These are phyloP conservation scores for Oidium heveae DNA, from an alignment of 2,329 filamentous ascomycete species.

Conservation along the genomic window DNA sequence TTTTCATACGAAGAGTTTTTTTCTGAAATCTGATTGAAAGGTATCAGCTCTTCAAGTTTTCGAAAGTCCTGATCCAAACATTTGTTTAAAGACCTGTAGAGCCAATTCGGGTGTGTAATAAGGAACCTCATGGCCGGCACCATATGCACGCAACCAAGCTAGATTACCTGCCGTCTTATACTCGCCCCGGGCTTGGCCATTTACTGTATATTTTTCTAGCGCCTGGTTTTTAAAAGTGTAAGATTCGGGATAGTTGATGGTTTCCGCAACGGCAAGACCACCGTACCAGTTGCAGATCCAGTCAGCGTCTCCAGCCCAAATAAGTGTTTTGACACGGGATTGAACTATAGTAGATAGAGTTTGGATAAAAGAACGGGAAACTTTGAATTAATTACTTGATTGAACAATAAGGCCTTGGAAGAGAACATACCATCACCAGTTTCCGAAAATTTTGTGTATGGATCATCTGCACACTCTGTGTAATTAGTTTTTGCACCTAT, in stretches of 20 bases:
- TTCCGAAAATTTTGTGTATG: conserved; percentile 16
- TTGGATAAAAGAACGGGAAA: conserved; percentile 20
- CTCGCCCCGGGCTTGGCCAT: conserved; percentile 21
- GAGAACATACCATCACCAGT: conserved; percentile 18
- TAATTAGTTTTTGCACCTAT: conserved; percentile 22
- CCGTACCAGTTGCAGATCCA: conserved; percentile 31
- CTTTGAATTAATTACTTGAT: conserved; percentile 5
- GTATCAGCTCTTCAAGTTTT: too few species aligned
- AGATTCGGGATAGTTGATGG: conserved; percentile 19
- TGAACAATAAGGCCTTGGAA: conserved; percentile 2
- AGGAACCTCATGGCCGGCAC: conserved; percentile 18
- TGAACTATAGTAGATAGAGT: conserved; percentile 21
- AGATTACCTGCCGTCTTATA: conserved; percentile 26
- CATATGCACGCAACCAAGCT: conserved; percentile 23
- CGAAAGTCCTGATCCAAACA: conserved; percentile 11
- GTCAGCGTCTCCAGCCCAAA: conserved; percentile 32
- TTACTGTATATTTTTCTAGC: conserved; percentile 21
- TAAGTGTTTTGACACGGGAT: conserved; percentile 21
- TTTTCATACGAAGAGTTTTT: too few species aligned
- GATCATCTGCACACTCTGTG: conserved; percentile 17
- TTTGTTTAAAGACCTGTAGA: conserved; percentile 22
- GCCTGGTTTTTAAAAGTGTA: conserved; percentile 17
- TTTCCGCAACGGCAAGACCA: conserved; percentile 21
- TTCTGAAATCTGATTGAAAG: too few species aligned
- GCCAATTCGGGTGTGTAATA: conserved; percentile 17